Evolutionary conservation across 2,329 filamentous ascomycete genomes (phyloP).

Genomic region (Xylaria sp.): DNA sequence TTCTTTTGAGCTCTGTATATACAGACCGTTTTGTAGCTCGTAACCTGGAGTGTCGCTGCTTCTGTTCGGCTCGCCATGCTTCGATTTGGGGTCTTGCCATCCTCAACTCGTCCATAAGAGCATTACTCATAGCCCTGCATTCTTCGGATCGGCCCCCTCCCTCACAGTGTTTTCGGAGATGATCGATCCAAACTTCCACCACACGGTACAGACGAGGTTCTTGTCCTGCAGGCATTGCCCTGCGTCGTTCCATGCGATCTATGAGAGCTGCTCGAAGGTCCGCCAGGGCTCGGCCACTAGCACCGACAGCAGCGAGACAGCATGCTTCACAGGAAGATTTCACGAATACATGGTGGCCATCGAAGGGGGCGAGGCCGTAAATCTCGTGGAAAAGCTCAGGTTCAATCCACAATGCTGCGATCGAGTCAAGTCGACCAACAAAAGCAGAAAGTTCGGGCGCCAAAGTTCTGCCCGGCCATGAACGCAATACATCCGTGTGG

Average conservation of each 20-base stretch:
- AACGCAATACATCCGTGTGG: conserved; percentile 43
- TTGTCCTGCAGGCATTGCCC: conserved; percentile 5
- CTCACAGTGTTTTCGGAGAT: conserved; percentile 39
- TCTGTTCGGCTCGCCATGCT: conserved; percentile 37
- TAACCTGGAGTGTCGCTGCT: conserved; percentile 7
- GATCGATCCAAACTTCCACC: conserved; percentile 57
- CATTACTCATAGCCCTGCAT: conserved; percentile 40
- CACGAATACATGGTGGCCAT: conserved; percentile 46
- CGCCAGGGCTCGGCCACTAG: conserved; percentile 52
- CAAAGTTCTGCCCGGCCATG: conserved; percentile 39
- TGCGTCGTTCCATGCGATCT: conserved; percentile 49
- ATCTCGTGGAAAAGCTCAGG: conserved; percentile 49
- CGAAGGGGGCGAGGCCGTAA: conserved; percentile 49
- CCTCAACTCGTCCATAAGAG: conserved; percentile 38
- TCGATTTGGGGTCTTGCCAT: conserved; percentile 35
- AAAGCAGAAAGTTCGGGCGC: conserved; percentile 43
- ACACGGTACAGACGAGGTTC: conserved; percentile 53
- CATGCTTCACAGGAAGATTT: conserved; percentile 62
- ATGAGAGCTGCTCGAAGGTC: conserved; percentile 58
- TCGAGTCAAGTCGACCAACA: conserved; percentile 48
- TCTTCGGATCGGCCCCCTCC: conserved; percentile 32
- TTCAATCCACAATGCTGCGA: conserved; percentile 54
- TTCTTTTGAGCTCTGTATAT: conserved; percentile 39
- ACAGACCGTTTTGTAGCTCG: conserved; percentile 17
- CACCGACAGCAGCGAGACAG: conserved; percentile 60